A percentile compares a stretch with the other conserved stretches of the same genome.
phyloP scores from a whole-genome alignment of 164 flowering plant species.

The Dillenia suffruticosa region DNA sequence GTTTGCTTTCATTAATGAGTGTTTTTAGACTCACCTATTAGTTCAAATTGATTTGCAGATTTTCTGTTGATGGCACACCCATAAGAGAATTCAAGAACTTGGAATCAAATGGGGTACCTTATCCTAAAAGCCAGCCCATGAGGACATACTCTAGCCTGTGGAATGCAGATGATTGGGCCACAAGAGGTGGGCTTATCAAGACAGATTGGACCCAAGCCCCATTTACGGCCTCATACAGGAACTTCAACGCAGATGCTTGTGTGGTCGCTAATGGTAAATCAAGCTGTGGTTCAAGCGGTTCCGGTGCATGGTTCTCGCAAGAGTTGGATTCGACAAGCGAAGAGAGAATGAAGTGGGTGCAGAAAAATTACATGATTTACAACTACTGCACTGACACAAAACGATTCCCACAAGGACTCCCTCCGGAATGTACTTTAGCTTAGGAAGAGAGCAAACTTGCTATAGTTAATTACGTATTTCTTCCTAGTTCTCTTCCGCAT shows the following conservation, averaged over 20 bases:
- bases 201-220: constrained; percentile 39
- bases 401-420: constrained; percentile 25
- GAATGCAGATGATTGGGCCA: constrained; percentile 43
- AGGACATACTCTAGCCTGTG: constrained; percentile 30
- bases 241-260: constrained; percentile 27
- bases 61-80: constrained; percentile 35
- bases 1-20: not conserved
- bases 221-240: constrained; percentile 34
- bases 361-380: constrained; percentile 30
- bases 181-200: constrained; percentile 39
- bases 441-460: too few species aligned
- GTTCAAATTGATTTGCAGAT: constrained; percentile 17
- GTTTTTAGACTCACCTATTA: too few species aligned
- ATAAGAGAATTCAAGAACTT: constrained; percentile 50
- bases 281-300: not conserved
- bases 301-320: constrained; percentile 12
- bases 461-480: too few species aligned
- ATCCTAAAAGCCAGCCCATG: constrained; percentile 34
- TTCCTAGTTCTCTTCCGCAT: too few species aligned
- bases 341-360: constrained; percentile 22
- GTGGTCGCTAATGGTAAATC: not conserved
- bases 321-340: constrained; percentile 13
- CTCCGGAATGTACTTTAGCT: constrained; percentile 16
- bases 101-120: constrained; percentile 39
- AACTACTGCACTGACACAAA: constrained; percentile 25